phyloP scores from a whole-genome alignment of 2,329 filamentous ascomycete species.

The Diaporthe vaccinii region DNA sequence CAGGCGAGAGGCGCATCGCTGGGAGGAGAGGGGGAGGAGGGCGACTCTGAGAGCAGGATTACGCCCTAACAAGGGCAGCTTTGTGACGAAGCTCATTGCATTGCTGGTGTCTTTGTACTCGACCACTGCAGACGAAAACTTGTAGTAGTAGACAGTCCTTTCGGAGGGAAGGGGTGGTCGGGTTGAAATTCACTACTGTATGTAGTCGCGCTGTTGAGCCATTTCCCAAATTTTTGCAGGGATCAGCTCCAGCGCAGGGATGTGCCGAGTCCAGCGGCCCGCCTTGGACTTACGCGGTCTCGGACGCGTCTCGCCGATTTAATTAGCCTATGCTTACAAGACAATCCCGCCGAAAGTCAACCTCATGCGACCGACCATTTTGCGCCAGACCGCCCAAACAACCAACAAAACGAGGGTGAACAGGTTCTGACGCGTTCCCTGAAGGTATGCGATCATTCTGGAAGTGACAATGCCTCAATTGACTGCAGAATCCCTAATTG shows the following conservation, averaged over 20 bases:
- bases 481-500: conserved; percentile 7
- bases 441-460: conserved; percentile 18
- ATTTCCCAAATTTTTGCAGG: conserved; percentile 18
- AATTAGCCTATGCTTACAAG: not conserved
- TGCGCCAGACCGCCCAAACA: not conserved
- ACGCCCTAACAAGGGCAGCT: conserved; percentile 38
- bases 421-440: not conserved
- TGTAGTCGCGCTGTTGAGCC: not conserved
- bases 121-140: not conserved
- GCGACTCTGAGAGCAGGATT: conserved; percentile 11
- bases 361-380: not conserved
- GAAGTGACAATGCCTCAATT: not conserved
- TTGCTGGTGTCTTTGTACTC: not conserved
- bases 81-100: conserved; percentile 41
- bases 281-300: conserved; percentile 2
- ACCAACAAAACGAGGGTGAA: not conserved
- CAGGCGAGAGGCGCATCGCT: conserved; percentile 66
- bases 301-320: conserved; percentile 17
- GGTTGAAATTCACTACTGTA: not conserved
- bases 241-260: conserved; percentile 24
- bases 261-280: not conserved
- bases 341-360: not conserved
- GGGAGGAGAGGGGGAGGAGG: conserved; percentile 35
- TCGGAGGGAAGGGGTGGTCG: too few species aligned
- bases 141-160: not conserved